phyloP scores from a whole-genome alignment of 1,139 yeast species.

The Yamadazyma aaseri region DNA sequence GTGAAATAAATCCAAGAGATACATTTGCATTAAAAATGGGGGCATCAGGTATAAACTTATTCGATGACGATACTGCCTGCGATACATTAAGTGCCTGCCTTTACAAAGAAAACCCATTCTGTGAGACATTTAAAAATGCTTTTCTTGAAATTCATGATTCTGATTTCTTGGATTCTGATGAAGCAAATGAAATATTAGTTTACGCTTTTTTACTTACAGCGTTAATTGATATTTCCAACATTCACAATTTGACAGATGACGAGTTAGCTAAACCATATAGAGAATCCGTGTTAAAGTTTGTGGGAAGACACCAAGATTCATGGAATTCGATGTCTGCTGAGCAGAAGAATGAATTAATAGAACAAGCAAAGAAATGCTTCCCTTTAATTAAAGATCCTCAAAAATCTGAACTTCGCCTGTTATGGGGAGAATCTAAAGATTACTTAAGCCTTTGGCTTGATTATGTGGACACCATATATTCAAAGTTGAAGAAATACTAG shows the following conservation, averaged over 20 bases:
- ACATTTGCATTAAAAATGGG: no score
- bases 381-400: not conserved
- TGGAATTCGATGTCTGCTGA: not conserved
- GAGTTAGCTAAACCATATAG: not conserved
- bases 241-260: not conserved
- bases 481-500: not conserved
- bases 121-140: no score
- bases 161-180: slow-evolving; percentile 13
- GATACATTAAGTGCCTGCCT: slow-evolving; percentile 11
- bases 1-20: no score
- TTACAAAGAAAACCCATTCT: slow-evolving; percentile 7
- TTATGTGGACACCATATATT: not conserved
- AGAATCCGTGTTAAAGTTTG: not conserved
- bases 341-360: not conserved
- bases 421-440: slow-evolving; percentile 1
- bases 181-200: slow-evolving; percentile 8
- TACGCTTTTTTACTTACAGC: slow-evolving; percentile 10
- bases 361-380: not conserved
- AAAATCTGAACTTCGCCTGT: not conserved
- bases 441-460: not conserved
- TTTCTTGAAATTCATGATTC: slow-evolving; percentile 5
- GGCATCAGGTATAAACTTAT: slow-evolving; percentile 16
- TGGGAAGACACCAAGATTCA: not conserved
- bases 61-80: slow-evolving; percentile 16
- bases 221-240: slow-evolving; percentile 4